Evolutionary conservation across 164 flowering plant genomes (phyloP).

Genomic region (Platanus orientalis): DNA sequence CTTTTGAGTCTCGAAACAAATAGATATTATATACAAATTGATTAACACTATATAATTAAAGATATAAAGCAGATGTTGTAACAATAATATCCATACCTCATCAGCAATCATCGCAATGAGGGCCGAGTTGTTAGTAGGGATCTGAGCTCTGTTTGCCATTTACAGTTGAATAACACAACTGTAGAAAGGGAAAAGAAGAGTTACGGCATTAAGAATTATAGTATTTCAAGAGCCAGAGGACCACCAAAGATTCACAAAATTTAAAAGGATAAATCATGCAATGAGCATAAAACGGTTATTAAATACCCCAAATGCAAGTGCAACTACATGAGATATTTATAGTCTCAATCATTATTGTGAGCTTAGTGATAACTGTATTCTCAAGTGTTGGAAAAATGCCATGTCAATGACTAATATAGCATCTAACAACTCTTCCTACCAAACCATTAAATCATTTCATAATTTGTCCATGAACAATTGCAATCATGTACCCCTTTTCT

Average conservation of each 20-base stretch:
- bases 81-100: constrained; percentile 46
- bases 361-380: too few species aligned
- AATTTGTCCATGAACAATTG: neutral
- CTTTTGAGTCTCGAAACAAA: neutral
- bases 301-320: neutral
- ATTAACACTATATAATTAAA: neutral
- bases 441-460: neutral
- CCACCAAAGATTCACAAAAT: neutral
- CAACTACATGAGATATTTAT: neutral
- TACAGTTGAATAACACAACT: constrained; percentile 13
- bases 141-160: constrained; percentile 64
- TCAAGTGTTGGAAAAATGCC: too few species aligned
- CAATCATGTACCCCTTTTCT: too few species aligned
- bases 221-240: neutral
- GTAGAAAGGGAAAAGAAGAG: constrained; percentile 1
- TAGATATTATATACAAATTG: neutral
- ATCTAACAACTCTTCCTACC: too few species aligned
- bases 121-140: constrained; percentile 56
- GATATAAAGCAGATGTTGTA: neutral
- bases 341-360: too few species aligned
- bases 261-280: neutral
- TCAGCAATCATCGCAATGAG: constrained; percentile 90
- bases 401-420: too few species aligned
- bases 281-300: neutral
- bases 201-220: neutral